Evolutionary conservation across 2,329 filamentous ascomycete species (phyloP), one percentile per base, ranked within the genome.

Genomic region (Penicillium vulpinum): DNA sequence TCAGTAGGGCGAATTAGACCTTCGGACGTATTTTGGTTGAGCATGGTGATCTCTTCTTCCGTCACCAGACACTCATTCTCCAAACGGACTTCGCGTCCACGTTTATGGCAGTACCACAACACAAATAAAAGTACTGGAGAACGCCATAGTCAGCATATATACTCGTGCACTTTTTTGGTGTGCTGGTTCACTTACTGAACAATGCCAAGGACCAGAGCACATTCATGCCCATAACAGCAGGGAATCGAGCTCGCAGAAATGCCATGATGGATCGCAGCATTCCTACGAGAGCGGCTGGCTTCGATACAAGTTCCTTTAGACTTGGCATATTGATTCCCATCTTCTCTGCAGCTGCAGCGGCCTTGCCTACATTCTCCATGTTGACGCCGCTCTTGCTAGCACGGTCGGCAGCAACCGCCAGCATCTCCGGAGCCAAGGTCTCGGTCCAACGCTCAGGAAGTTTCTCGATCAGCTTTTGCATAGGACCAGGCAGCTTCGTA

Each of bases 91-190:
- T 99, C 93, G 43, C 86, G 86, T 38, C 94, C 94, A 52, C 94
- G 89, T 79, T 97, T 97, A 77, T 97, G 89, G 77, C 92, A 97
- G 77, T 97, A 99, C 92, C 93, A 99, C 67, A 97, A 87, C 43
- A 96, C 91, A 71, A 96, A 94, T 55, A 99, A 83, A 16, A 97
- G 82, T 53, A 97, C 90, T 90, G 54, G n/a, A 33, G 31, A 8
- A 29, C 18, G 22, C 35, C 2, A 38, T 29, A 28, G n/a, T 60
- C 21, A 56, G 49, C 33, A 28, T 43, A 8, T 1, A 21, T 10
- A n/a, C 8, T 15, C 9, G 18, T 9, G 2, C 13, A 35, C 6
- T 24, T n/a, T n/a, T n/a, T n/a, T 16, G 13, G 8, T 21, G 16
- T 8, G 13, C 1, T 16, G 10, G 8, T 18, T 22, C 10, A 81